Conservation (phyloP, 2,329 filamentous ascomycete genomes). For the Epichloe scottii region DNA sequence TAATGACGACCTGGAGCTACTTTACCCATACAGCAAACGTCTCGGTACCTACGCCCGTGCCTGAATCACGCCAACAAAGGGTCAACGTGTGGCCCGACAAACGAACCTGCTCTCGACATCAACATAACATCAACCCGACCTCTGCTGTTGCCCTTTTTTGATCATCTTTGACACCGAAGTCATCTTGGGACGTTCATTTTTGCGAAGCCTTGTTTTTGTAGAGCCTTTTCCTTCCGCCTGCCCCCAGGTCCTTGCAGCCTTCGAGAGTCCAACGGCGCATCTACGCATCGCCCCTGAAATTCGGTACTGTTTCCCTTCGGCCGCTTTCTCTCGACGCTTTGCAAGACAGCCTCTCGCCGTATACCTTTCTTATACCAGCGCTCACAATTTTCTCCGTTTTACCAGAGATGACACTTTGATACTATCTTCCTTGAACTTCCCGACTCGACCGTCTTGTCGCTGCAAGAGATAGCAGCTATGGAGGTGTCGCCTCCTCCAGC, state of each 20-base stretch:
- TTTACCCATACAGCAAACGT: background rate
- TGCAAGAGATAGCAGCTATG: conserved; percentile 27
- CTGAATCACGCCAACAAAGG: conserved; percentile 2
- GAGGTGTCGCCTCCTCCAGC: conserved; percentile 37
- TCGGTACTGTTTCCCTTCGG: background rate
- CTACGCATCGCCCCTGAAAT: background rate
- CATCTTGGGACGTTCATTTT: background rate
- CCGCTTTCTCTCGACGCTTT: background rate
- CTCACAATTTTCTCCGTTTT: background rate
- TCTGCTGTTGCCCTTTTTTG: background rate
- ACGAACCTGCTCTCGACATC: background rate
- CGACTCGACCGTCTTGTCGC: background rate
- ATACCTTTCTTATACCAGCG: background rate
- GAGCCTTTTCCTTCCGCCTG: background rate
- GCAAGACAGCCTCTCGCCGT: background rate
- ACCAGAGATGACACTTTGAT: conserved; percentile 2
- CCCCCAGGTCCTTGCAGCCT: background rate
- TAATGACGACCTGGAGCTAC: background rate
- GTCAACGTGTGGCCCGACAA: background rate
- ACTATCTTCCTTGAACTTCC: background rate
- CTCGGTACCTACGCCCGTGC: background rate
- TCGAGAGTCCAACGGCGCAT: background rate
- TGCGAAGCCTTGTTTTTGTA: background rate
- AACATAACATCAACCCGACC: background rate
- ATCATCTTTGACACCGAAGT: background rate